Conservation (phyloP, 129 eudicot species). For the Pittosporum tobira region DNA sequence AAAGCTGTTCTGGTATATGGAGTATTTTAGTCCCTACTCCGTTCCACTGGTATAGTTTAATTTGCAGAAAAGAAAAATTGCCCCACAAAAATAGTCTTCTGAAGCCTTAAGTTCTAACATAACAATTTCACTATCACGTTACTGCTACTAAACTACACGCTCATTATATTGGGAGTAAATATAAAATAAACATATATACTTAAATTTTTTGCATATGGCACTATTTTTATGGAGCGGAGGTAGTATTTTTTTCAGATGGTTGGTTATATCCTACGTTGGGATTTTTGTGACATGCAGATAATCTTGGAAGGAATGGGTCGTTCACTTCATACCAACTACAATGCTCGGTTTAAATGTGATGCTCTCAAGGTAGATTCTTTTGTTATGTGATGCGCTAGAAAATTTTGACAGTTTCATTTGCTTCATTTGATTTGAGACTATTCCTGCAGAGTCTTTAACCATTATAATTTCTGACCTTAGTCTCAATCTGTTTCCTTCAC, state of each 20-base stretch:
- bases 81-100: no score
- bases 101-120: neutral
- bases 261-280: neutral
- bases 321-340: constrained; percentile 81
- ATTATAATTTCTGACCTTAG: no score
- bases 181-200: no score
- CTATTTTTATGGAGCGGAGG: no score
- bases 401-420: neutral
- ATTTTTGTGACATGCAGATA: constrained; percentile 34
- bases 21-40: no score
- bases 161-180: no score
- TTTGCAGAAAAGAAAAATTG: no score
- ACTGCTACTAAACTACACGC: neutral
- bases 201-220: no score
- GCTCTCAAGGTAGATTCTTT: constrained; percentile 65
- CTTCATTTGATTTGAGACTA: neutral
- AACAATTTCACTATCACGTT: neutral
- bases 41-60: no score
- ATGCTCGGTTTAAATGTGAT: constrained; percentile 80
- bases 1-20: neutral
- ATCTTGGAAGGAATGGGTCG: constrained; percentile 99
- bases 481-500: neutral
- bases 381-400: neutral
- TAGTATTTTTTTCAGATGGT: neutral
- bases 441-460: no score